phyloP scores from a whole-genome alignment of 176 grass and related monocot genomes.

The Chrysopogon serrulatus region DNA sequence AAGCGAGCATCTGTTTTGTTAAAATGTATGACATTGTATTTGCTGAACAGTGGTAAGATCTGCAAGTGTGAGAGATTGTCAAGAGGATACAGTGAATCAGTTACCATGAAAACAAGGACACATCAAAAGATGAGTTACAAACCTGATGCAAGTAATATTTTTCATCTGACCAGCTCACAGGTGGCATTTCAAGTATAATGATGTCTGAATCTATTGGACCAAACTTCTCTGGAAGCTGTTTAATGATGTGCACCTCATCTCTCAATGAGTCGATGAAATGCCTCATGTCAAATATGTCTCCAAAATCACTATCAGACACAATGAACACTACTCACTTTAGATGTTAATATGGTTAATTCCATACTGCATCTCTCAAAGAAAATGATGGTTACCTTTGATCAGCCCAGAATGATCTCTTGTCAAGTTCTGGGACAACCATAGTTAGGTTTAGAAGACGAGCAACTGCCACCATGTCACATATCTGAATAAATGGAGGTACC shows the following conservation, averaged over 20 bases:
- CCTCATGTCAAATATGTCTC: constrained; percentile 85
- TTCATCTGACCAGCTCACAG: constrained; percentile 97
- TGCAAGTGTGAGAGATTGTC: constrained; percentile 32
- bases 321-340: background rate
- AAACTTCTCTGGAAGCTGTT: constrained; percentile 67
- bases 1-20: constrained; percentile 93
- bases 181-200: constrained; percentile 58
- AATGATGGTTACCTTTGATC: constrained; percentile 67
- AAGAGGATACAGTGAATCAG: background rate
- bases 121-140: constrained; percentile 25
- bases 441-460: constrained; percentile 85
- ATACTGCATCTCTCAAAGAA: constrained; percentile 4
- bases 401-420: constrained; percentile 96
- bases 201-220: constrained; percentile 18
- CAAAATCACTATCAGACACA: constrained; percentile 68
- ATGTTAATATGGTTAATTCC: background rate
- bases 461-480: constrained; percentile 94
- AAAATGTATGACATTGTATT: constrained; percentile 85
- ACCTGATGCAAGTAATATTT: constrained; percentile 98
- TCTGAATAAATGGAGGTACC: constrained; percentile 40
- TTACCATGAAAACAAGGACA: background rate
- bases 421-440: constrained; percentile 81
- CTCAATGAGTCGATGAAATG: constrained; percentile 86
- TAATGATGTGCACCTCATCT: constrained; percentile 76
- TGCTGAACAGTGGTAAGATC: constrained; percentile 89